phyloP scores from a whole-genome alignment of 2,329 filamentous ascomycete genomes.

The Ilyonectria mors-panacis region DNA sequence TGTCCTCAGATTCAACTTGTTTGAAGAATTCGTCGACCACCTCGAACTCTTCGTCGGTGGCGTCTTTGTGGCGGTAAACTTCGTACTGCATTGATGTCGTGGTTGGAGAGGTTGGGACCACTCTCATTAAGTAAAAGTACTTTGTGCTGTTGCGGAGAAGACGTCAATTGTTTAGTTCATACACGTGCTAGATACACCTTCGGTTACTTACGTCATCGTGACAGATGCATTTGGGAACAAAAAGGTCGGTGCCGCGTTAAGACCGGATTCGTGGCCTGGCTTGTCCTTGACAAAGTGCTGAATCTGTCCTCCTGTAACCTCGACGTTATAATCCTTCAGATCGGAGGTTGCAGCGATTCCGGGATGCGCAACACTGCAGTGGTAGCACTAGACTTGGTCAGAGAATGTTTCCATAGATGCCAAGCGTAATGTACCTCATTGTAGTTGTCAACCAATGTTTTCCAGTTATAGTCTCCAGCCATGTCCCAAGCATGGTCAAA shows the following conservation, averaged over 20 bases:
- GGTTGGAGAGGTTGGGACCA: constrained; percentile 32
- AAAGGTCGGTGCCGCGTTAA: constrained; percentile 29
- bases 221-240: constrained; percentile 38
- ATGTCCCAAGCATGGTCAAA: constrained; percentile 71
- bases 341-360: constrained; percentile 30
- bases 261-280: constrained; percentile 9
- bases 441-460: constrained; percentile 73
- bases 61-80: constrained; percentile 72
- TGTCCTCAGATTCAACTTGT: constrained; percentile 75
- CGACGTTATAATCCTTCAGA: constrained; percentile 23
- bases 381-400: constrained; percentile 28
- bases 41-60: constrained; percentile 69
- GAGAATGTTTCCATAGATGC: background rate
- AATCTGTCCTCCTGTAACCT: constrained; percentile 33
- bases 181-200: background rate
- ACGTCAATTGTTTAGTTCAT: background rate
- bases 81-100: constrained; percentile 50
- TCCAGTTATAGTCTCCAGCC: constrained; percentile 72
- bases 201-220: constrained; percentile 32
- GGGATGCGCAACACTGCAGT: constrained; percentile 36
- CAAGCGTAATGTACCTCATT: constrained; percentile 61
- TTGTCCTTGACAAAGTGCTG: constrained; percentile 36
- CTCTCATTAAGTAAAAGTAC: constrained; percentile 39
- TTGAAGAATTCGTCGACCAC: constrained; percentile 72
- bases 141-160: constrained; percentile 15